phyloP scores from a whole-genome alignment of 768 basidiomycete species.

The Rhizopogon roseolus region DNA sequence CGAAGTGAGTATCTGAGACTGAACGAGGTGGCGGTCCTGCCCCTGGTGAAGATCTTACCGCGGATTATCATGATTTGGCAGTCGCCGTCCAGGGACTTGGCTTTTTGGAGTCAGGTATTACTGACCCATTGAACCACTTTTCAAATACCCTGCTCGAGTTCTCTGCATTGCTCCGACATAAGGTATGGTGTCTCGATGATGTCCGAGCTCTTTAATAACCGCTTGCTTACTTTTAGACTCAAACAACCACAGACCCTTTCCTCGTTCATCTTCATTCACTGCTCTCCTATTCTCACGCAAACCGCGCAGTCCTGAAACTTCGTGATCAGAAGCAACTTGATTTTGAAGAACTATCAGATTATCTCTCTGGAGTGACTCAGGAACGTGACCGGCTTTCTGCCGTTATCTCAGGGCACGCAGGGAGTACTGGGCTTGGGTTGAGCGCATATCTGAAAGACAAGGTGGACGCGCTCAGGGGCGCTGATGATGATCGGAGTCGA shows the following conservation, averaged over 20 bases:
- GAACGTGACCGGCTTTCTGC: slow-evolving; percentile 93
- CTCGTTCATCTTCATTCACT: slow-evolving; percentile 87
- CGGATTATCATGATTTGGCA: slow-evolving; percentile 96
- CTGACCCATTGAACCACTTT: slow-evolving; percentile 94
- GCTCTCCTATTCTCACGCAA: slow-evolving; percentile 89
- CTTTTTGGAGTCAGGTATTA: slow-evolving; percentile 97
- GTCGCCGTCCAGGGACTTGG: slow-evolving; percentile 95
- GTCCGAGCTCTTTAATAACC: background rate
- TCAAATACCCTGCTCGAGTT: slow-evolving; percentile 96
- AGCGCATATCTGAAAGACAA: slow-evolving; percentile 89
- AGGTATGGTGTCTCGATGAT: slow-evolving; percentile 39
- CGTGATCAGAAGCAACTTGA: slow-evolving; percentile 99
- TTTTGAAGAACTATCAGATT: slow-evolving; percentile 95
- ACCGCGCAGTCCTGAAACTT: slow-evolving; percentile 89
- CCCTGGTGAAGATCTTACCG: slow-evolving; percentile 89
- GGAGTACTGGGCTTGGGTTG: slow-evolving; percentile 77
- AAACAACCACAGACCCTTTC: slow-evolving; percentile 89
- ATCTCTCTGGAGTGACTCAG: slow-evolving; percentile 85
- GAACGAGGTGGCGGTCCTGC: slow-evolving; percentile 78
- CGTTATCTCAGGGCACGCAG: slow-evolving; percentile 84
- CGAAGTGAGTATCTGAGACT: slow-evolving; percentile 63
- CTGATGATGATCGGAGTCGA: slow-evolving; percentile 88
- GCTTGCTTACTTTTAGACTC: slow-evolving; percentile 46
- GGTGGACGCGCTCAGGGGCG: slow-evolving; percentile 87
- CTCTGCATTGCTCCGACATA: slow-evolving; percentile 82